Evolutionary conservation across 2,329 filamentous ascomycete genomes (phyloP), one percentile per base, ranked within the genome.

Genomic region (Pseudofabraea citricarpa): DNA sequence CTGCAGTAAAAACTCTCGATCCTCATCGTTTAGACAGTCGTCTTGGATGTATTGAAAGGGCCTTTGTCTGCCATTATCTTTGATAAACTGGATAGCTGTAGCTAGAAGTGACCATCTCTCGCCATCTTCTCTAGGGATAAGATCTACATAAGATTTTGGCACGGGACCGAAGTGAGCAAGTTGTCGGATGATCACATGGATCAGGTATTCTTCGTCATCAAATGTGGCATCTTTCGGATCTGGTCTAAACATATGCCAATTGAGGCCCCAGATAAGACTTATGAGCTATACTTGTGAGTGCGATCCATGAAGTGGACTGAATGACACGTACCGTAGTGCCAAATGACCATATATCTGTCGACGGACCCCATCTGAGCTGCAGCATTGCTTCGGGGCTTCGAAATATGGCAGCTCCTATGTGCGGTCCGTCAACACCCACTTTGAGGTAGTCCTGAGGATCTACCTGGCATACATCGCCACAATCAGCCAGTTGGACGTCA

Each of bases 341-440:
- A 46, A 66, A 65, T 36, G 64, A 67, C 62, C 63, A 68, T 46
- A 68, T 66, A 43, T 68, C 64, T 33, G 62, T 59, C 18, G 64
- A 53, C 31, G 57, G 61, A 35, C 61, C 64, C 63, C 63, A 67
- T 37, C 50, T 55, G 31, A 62, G 43, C 29, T 57, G 46, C 18
- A 64, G 37, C 43, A 57, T 49, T 6, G 60, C 55, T 51, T 68
- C 62, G 43, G 63, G 63, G 41, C 64, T 68, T 44, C 63, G 47
- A 48, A 60, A 69, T 26, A 67, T 62, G 18, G 60, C 49, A 24
- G 64, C 55, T 45, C 64, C 65, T 8, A 67, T 63, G 31, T 48
- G 45, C 18, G 45, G 46, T 47, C 53, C 50, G 40, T 49, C 41
- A 20, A 45, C 47, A n/a, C 46, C 52, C 36, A 53, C 45, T 35